Base-by-base conservation (phyloP, 2,329 filamentous ascomycete species). In the Diplodia scrobiculata region DNA sequence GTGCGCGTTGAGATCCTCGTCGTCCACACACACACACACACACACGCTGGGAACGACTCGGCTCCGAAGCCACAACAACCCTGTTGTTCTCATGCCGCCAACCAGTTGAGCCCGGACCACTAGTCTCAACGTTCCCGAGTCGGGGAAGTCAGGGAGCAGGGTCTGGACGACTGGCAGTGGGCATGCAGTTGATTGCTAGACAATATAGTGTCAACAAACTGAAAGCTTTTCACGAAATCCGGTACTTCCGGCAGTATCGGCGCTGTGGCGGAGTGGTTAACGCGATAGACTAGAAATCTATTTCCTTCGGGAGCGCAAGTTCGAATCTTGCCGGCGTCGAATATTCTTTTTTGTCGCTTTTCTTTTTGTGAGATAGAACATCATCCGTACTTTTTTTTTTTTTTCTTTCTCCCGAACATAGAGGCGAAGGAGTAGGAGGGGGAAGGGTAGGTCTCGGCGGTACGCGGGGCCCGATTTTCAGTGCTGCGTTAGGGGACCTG, bases 251-350 rank as follows among this genome's bases (percentile, higher is more conserved):
- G 34, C 1, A 36, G 3, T 11, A 36, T 19, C 7, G 52, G 52
- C 52, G 52, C 52, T 54, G 29, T 54, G 52, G 52, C 52, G 29
- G 52, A 54, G 52, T 38, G 52, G 52, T 54, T 54, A 54, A 36
- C 29, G 52, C 52, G 52, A 54, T 17, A 54, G 52, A 54, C 52
- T 54, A 54, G 52, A 54, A 54, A 54, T 54, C 52, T 54, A 17
- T 54, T 54, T 54, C 52, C 52, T 54, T 54, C 29, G 52, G 52
- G 52, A 54, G 52, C 52, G 52, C 52, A 54, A 29, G 52, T 54
- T 54, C 52, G 52, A 54, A 54, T 54, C 52, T 29, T 54, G 52
- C 52, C 29, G 52, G 52, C 52, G 52, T 54, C 52, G 41, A 6
- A 45, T 45, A 7, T 45, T 45, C n/a, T 41, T 45, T 45, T 34